These are phyloP conservation scores for Sporothrix phasma DNA, from an alignment of 2,329 filamentous ascomycete species.

Conservation along the genomic window DNA sequence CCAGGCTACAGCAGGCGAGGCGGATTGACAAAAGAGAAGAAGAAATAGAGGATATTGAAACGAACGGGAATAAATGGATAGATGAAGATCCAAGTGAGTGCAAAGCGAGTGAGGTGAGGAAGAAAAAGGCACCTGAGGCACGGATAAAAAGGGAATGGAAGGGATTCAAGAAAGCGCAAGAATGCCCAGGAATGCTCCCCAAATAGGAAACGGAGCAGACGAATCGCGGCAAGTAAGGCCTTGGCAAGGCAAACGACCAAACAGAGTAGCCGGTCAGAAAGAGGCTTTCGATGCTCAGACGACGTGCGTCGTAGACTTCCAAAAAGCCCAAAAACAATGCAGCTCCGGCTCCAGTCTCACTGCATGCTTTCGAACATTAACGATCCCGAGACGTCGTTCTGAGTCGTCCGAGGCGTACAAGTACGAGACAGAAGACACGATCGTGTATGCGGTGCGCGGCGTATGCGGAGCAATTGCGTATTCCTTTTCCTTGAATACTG, in stretches of 20 bases:
- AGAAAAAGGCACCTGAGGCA: not conserved
- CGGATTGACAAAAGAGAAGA: not conserved
- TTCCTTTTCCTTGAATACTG: no score
- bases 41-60: not conserved
- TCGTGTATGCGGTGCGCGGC: not conserved
- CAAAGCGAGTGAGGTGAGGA: not conserved
- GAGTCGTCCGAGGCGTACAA: not conserved
- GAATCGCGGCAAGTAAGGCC: not conserved
- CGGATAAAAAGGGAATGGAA: constrained; percentile 3
- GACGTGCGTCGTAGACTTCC: not conserved
- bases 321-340: constrained; percentile 4
- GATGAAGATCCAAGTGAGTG: not conserved
- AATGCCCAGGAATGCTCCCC: not conserved
- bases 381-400: constrained; percentile 10
- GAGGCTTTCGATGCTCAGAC: not conserved
- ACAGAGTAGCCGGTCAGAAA: not conserved
- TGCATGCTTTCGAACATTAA: constrained; percentile 16
- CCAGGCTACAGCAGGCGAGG: constrained; percentile 7
- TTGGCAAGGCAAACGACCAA: not conserved
- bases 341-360: constrained; percentile 14
- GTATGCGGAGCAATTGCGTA: no score
- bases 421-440: not conserved
- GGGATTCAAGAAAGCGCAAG: not conserved
- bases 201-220: not conserved
- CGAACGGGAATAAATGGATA: not conserved